Percentiles rank a stretch among this genome's conserved stretches.
Evolutionary conservation across 2,329 filamentous ascomycete genomes (phyloP).

Genomic region (Plectosphaerella sp.): DNA sequence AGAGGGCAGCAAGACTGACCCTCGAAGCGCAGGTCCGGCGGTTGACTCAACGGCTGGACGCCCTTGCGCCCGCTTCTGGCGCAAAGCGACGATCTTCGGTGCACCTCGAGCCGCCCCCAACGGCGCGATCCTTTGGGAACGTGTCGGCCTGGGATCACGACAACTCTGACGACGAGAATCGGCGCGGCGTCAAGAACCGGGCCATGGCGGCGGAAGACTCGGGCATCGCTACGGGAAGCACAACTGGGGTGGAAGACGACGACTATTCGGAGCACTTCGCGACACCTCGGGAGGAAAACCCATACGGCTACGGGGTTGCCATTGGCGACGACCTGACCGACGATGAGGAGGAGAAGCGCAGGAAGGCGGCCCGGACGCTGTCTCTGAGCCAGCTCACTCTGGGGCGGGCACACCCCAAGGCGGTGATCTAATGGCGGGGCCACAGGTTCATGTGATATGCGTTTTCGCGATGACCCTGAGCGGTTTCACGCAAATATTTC

Average conservation of each 20-base stretch:
- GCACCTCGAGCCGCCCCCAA: slow-evolving; percentile 23
- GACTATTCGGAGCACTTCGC: slow-evolving; percentile 44
- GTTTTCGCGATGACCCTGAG: too few relatives aligned
- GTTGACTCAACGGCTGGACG: slow-evolving; percentile 44
- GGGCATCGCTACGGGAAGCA: slow-evolving; percentile 23
- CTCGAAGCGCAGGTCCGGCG: slow-evolving; percentile 54
- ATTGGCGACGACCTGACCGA: slow-evolving; percentile 30
- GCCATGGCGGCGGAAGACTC: slow-evolving; percentile 23
- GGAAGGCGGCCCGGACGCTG: slow-evolving; percentile 58
- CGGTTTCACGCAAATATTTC: slow-evolving; percentile 8
- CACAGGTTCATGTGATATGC: background rate
- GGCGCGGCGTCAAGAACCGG: slow-evolving; percentile 11
- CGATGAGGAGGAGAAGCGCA: slow-evolving; percentile 32
- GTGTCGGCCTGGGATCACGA: slow-evolving; percentile 38
- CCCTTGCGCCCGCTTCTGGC: slow-evolving; percentile 33
- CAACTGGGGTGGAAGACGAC: slow-evolving; percentile 30
- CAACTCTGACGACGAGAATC: slow-evolving; percentile 29
- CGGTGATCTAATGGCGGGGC: background rate
- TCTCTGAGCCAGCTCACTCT: slow-evolving; percentile 59
- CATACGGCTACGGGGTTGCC: slow-evolving; percentile 26
- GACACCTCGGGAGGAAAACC: slow-evolving; percentile 45
- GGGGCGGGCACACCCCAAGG: slow-evolving; percentile 20
- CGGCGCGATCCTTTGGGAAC: slow-evolving; percentile 29
- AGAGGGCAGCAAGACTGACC: slow-evolving; percentile 49
- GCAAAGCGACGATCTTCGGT: slow-evolving; percentile 8